Evolutionary conservation across 2,329 filamentous ascomycete species (phyloP).

Genomic region (Alternaria arbusti): DNA sequence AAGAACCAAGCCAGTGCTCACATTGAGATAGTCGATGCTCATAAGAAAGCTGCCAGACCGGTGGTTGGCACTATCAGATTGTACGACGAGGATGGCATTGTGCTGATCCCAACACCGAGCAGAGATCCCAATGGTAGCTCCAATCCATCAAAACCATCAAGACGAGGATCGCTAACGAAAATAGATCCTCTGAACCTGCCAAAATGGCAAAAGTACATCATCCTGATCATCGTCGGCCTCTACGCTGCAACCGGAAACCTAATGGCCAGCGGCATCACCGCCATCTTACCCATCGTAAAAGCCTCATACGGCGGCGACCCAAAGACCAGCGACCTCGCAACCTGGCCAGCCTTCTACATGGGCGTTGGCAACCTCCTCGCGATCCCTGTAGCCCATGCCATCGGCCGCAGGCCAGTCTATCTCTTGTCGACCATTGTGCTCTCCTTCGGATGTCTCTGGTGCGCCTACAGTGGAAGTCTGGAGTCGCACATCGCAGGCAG

Average conservation of each 20-base stretch:
- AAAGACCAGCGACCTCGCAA: constrained; percentile 12
- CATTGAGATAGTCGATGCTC: constrained; percentile 12
- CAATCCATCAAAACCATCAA: not conserved
- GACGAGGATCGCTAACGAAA: not conserved
- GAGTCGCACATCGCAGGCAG: constrained; percentile 16
- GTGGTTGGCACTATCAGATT: constrained; percentile 18
- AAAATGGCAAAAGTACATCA: constrained; percentile 15
- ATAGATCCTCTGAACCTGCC: constrained; percentile 16
- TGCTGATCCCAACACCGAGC: constrained; percentile 18
- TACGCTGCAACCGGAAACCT: constrained; percentile 14
- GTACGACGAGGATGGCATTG: constrained; percentile 14
- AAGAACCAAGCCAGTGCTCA: constrained; percentile 9
- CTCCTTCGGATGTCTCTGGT: constrained; percentile 15
- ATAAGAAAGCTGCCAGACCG: constrained; percentile 17
- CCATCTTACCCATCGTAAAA: constrained; percentile 12
- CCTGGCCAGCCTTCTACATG: constrained; percentile 20
- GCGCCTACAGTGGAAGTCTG: constrained; percentile 10
- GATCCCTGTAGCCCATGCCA: constrained; percentile 13
- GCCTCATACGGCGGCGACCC: constrained; percentile 8
- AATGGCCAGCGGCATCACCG: constrained; percentile 17
- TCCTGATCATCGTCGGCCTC: constrained; percentile 16
- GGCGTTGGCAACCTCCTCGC: constrained; percentile 16
- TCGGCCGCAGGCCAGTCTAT: constrained; percentile 16
- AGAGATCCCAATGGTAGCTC: constrained; percentile 16
- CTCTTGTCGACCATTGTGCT: constrained; percentile 13